Evolutionary conservation across 495 filamentous ascomycete genomes (phyloP).

Genomic region (Penicillium crystallinum): DNA sequence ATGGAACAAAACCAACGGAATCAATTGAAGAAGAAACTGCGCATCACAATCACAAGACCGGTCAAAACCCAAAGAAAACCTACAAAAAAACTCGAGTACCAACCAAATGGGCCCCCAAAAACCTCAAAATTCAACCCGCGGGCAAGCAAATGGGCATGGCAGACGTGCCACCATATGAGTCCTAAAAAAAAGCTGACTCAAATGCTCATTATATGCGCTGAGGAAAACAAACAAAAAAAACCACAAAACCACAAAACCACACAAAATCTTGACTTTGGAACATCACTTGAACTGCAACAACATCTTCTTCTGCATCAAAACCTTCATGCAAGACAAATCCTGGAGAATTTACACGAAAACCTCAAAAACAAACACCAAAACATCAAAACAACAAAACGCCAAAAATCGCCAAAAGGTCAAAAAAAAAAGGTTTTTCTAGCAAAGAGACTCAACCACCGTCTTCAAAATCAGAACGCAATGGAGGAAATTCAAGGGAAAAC

Average conservation of each 20-base stretch:
- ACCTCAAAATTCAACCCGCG: too few species aligned
- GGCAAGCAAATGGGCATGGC: background rate
- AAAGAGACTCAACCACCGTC: too few species aligned
- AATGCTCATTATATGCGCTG: background rate
- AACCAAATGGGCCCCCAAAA: too few species aligned
- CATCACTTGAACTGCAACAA: background rate
- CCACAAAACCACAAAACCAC: background rate
- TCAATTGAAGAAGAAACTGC: background rate
- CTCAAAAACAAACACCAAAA: background rate
- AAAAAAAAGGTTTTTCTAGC: too few species aligned
- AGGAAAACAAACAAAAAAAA: background rate
- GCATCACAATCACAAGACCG: too few species aligned
- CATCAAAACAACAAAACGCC: background rate
- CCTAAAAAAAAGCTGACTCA: background rate
- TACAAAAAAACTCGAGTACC: too few species aligned
- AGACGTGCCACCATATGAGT: background rate
- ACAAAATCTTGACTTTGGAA: background rate
- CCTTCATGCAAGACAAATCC: too few species aligned
- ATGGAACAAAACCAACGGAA: too few species aligned
- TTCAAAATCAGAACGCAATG: background rate
- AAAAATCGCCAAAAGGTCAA: background rate
- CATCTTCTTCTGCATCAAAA: background rate
- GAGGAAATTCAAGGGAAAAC: background rate
- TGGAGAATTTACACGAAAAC: too few species aligned
- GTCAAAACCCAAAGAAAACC: too few species aligned